Conservation (phyloP, 2,329 filamentous ascomycete genomes). For the Camptophora hylomeconis region DNA sequence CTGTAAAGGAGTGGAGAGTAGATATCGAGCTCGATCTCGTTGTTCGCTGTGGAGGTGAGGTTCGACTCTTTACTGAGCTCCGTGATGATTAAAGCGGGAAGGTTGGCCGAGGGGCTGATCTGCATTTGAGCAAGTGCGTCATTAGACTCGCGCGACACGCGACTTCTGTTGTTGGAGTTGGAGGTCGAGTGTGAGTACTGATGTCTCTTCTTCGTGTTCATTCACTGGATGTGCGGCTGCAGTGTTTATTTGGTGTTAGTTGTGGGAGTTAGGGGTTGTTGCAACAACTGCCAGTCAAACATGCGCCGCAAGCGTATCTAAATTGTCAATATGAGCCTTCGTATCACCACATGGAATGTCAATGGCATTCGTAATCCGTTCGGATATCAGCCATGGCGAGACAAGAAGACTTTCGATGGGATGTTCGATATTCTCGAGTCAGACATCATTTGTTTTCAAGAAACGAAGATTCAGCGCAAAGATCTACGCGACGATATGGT, state of each 20-base stretch:
- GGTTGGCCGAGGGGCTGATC: no score
- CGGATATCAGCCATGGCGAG: constrained; percentile 70
- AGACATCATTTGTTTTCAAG: constrained; percentile 90
- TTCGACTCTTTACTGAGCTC: no score
- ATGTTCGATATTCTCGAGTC: constrained; percentile 93
- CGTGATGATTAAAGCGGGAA: no score
- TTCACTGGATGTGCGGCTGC: no score
- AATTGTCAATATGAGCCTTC: constrained; percentile 47
- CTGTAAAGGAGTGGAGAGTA: constrained; percentile 12
- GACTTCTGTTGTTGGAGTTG: not conserved
- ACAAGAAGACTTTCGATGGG: constrained; percentile 57
- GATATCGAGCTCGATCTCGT: constrained; percentile 9
- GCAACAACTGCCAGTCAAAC: not conserved
- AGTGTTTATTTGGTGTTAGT: no score
- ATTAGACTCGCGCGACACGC: no score
- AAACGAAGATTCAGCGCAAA: constrained; percentile 90
- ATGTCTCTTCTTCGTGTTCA: no score
- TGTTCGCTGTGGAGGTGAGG: no score
- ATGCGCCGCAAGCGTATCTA: not conserved
- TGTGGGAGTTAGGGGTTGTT: constrained; percentile 1
- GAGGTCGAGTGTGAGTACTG: constrained; percentile 2
- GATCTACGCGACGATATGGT: constrained; percentile 94
- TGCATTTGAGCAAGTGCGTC: no score
- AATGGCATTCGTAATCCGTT: constrained; percentile 79
- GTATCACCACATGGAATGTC: constrained; percentile 81